phyloP scores from a whole-genome alignment of 2,329 filamentous ascomycete genomes.

The Tympanopsis confertula region DNA sequence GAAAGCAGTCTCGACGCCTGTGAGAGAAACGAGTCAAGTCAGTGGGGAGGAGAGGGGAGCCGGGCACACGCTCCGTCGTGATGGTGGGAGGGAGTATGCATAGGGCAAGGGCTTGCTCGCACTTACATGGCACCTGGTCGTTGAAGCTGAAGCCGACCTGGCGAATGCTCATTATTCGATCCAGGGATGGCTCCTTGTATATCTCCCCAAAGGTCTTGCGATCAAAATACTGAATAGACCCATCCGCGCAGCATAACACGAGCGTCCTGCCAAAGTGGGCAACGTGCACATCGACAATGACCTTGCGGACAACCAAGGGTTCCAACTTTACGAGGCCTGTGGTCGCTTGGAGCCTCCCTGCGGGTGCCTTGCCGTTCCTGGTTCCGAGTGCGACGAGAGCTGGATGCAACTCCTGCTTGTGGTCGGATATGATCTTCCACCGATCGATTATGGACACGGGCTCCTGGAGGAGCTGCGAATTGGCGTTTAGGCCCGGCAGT shows the following conservation, averaged over 20 bases:
- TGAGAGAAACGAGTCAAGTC: too few relatives aligned
- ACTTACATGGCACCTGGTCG: constrained; percentile 53
- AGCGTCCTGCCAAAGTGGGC: constrained; percentile 63
- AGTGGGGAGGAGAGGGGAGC: too few relatives aligned
- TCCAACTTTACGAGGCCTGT: constrained; percentile 49
- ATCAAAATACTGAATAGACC: constrained; percentile 70
- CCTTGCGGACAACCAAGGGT: constrained; percentile 58
- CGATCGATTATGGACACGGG: constrained; percentile 66
- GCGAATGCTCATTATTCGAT: constrained; percentile 56
- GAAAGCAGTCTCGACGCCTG: constrained; percentile 32
- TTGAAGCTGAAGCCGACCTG: constrained; percentile 70
- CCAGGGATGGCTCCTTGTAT: constrained; percentile 49
- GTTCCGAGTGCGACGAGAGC: constrained; percentile 69
- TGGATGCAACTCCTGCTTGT: constrained; percentile 55
- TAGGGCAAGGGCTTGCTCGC: too few relatives aligned
- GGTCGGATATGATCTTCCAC: constrained; percentile 67
- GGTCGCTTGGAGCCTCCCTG: constrained; percentile 8
- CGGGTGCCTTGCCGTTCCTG: constrained; percentile 19
- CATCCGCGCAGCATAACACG: constrained; percentile 67
- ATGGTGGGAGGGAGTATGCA: neutral
- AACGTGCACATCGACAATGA: constrained; percentile 56
- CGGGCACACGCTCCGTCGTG: neutral
- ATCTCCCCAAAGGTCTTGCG: constrained; percentile 61
- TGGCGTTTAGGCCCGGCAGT: constrained; percentile 29
- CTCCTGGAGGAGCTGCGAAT: constrained; percentile 46